These are phyloP conservation scores for Coemansia sp. DNA, from an alignment of 192 early-diverging fungal genomes.

Conservation along the genomic window DNA sequence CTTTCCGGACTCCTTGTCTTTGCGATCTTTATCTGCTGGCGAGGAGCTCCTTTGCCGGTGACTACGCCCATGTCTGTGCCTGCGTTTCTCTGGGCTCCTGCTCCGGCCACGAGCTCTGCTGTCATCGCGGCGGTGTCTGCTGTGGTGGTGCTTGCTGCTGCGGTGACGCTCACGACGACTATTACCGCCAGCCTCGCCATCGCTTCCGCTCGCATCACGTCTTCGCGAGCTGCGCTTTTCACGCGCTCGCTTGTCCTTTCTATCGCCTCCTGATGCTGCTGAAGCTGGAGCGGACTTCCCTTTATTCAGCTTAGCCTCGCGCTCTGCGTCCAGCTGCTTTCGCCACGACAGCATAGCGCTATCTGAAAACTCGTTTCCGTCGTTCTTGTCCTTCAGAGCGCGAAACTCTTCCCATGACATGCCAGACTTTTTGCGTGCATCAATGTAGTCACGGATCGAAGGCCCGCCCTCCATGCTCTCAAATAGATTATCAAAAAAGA, in stretches of 20 bases:
- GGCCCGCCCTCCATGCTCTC: slow-evolving; percentile 22
- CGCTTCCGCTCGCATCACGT: neutral
- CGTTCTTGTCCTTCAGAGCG: slow-evolving; percentile 37
- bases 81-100: neutral
- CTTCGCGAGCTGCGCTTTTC: slow-evolving; percentile 5
- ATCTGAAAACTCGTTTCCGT: slow-evolving; percentile 32
- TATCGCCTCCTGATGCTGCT: neutral
- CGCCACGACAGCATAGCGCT: slow-evolving; percentile 45
- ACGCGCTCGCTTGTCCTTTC: neutral
- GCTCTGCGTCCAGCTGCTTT: slow-evolving; percentile 47
- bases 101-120: slow-evolving; percentile 4
- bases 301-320: slow-evolving; percentile 33
- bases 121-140: neutral
- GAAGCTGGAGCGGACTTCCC: neutral
- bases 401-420: slow-evolving; percentile 53
- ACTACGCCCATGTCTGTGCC: slow-evolving; percentile 4
- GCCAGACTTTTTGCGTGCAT: slow-evolving; percentile 44
- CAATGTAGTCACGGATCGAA: slow-evolving; percentile 48
- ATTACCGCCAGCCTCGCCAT: neutral
- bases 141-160: slow-evolving; percentile 1
- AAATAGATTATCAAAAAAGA: neutral
- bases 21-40: neutral
- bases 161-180: neutral
- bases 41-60: slow-evolving; percentile 20
- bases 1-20: neutral